Percentiles rank a stretch among this genome's conserved stretches.
Evolutionary conservation across 768 basidiomycete species (phyloP).

Genomic region (Russula virescens): DNA sequence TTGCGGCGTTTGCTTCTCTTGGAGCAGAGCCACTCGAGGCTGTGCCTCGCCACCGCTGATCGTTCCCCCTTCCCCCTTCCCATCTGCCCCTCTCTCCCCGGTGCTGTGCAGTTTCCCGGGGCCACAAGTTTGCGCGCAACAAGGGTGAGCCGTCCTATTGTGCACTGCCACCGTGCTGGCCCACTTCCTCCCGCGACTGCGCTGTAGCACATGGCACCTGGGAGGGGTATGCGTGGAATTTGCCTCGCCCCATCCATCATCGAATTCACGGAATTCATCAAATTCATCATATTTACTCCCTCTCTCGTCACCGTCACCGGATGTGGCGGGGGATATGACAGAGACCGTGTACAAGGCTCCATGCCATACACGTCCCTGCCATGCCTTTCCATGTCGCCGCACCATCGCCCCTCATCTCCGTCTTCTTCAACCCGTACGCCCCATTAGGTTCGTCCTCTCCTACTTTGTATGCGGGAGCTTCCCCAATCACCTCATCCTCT

Average conservation of each 20-base stretch:
- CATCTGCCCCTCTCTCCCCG: neutral
- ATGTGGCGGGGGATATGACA: conserved; percentile 15
- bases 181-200: neutral
- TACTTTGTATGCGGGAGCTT: conserved; percentile 3
- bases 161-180: conserved; percentile 15
- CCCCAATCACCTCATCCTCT: conserved; percentile 13
- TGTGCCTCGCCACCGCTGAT: conserved; percentile 15
- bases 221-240: neutral
- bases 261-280: neutral
- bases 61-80: neutral
- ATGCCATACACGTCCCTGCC: conserved; percentile 5
- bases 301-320: conserved; percentile 13
- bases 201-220: neutral
- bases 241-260: neutral
- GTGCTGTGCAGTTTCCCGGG: conserved; percentile 12
- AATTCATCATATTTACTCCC: neutral
- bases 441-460: conserved; percentile 17
- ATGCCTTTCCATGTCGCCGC: conserved; percentile 16
- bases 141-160: conserved; percentile 1
- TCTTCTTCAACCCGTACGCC: conserved; percentile 11
- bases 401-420: conserved; percentile 23
- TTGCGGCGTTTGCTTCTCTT: conserved; percentile 7
- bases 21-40: conserved; percentile 12
- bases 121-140: conserved; percentile 8
- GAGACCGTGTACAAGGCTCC: conserved; percentile 18